Conservation (phyloP, 1,284 basidiomycete species). For the Cutaneotrichosporon dermatis region DNA sequence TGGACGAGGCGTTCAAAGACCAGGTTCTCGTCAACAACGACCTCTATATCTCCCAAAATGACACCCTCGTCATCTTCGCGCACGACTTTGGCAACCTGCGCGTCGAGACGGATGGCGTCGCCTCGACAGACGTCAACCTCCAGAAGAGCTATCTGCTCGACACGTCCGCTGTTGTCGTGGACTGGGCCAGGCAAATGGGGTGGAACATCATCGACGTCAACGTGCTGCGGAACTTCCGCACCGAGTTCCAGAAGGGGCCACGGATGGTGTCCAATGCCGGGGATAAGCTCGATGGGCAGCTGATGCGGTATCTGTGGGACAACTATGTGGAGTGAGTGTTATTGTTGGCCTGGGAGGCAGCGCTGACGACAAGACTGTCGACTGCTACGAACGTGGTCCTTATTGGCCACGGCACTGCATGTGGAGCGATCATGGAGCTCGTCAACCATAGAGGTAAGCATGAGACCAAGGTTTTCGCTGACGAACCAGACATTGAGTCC, state of each 20-base stretch:
- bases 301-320: conserved; percentile 87
- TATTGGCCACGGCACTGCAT: conserved; percentile 81
- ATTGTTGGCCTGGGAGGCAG: too few relatives aligned
- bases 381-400: conserved; percentile 67
- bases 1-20: conserved; percentile 65
- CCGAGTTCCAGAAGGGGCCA: conserved; percentile 26
- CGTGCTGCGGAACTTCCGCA: conserved; percentile 64
- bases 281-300: conserved; percentile 47
- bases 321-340: conserved; percentile 73
- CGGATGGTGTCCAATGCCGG: conserved; percentile 30
- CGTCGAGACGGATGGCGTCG: conserved; percentile 66
- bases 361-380: conserved; percentile 56
- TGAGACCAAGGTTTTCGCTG: conserved; percentile 1
- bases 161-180: conserved; percentile 70
- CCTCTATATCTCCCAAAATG: conserved; percentile 56
- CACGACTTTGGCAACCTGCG: conserved; percentile 90
- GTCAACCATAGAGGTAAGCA: conserved; percentile 63
- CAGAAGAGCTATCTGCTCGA: conserved; percentile 83
- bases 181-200: conserved; percentile 61
- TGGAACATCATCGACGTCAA: conserved; percentile 85
- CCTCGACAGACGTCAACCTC: conserved; percentile 65
- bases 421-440: conserved; percentile 67
- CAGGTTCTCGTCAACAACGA: conserved; percentile 69
- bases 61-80: conserved; percentile 65
- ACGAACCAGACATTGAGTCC: conserved; percentile 56